Conservation (phyloP, 2,329 filamentous ascomycete genomes). For the Podosphaera xanthii region DNA sequence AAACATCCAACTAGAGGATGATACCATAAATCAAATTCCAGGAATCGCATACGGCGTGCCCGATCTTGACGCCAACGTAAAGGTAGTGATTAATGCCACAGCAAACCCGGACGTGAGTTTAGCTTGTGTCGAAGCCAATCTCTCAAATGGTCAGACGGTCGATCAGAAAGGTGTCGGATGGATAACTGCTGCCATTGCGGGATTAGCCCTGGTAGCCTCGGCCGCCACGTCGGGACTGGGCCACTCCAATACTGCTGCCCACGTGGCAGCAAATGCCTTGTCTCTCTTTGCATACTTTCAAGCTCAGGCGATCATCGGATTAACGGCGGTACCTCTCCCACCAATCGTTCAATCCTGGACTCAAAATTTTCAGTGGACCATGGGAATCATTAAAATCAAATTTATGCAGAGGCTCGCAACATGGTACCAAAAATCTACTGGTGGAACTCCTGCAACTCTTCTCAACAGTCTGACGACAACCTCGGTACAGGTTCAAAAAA, state of each 20-base stretch:
- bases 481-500: slow-evolving; percentile 55
- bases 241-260: slow-evolving; percentile 81
- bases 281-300: slow-evolving; percentile 94
- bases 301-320: slow-evolving; percentile 72
- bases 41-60: slow-evolving; percentile 74
- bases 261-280: slow-evolving; percentile 79
- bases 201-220: slow-evolving; percentile 60
- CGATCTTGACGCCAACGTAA: slow-evolving; percentile 71
- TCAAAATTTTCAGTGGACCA: slow-evolving; percentile 94
- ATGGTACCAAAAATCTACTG: slow-evolving; percentile 89
- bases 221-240: slow-evolving; percentile 76
- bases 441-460: slow-evolving; percentile 59
- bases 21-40: slow-evolving; percentile 44
- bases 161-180: slow-evolving; percentile 75
- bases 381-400: slow-evolving; percentile 76
- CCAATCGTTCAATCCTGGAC: slow-evolving; percentile 85
- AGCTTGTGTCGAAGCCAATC: slow-evolving; percentile 66
- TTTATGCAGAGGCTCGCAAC: slow-evolving; percentile 79
- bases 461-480: slow-evolving; percentile 50
- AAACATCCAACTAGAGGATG: slow-evolving; percentile 34
- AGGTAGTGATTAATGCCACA: slow-evolving; percentile 56
- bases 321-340: slow-evolving; percentile 59
- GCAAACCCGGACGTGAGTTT: slow-evolving; percentile 33
- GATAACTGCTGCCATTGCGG: slow-evolving; percentile 71
- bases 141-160: slow-evolving; percentile 85